phyloP scores from a whole-genome alignment of 805 yeast genomes.

The Starmerella stigmatis region DNA sequence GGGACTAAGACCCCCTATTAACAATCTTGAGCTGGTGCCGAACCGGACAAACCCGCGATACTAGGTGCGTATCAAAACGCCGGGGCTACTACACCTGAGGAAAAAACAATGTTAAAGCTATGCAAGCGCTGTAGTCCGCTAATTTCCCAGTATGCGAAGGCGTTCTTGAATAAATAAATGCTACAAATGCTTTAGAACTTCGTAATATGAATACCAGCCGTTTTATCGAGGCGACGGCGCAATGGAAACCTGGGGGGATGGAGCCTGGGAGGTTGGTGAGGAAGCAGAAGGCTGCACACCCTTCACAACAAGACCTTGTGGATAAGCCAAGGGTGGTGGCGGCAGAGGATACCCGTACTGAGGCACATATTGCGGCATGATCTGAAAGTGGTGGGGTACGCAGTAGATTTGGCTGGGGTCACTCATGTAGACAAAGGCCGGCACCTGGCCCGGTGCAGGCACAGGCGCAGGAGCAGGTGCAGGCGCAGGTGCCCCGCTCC shows the following conservation, averaged over 20 bases:
- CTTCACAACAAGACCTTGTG: background rate
- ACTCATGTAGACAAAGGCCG: conserved; percentile 6
- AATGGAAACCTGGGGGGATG: conserved; percentile 1
- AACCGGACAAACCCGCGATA: too few species aligned
- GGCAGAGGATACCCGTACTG: conserved; percentile 9
- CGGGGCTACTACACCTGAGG: too few species aligned
- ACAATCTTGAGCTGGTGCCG: too few species aligned
- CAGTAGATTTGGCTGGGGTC: conserved; percentile 6
- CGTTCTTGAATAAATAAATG: conserved; percentile 1
- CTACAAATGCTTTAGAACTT: background rate
- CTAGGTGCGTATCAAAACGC: too few species aligned
- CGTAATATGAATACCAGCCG: background rate
- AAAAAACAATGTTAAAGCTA: too few species aligned
- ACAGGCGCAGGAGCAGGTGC: background rate
- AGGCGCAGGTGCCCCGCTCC: too few species aligned
- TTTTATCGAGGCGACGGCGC: background rate
- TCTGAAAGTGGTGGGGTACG: conserved; percentile 9
- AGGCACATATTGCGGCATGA: conserved; percentile 14
- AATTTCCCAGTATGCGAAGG: too few species aligned
- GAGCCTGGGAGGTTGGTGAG: background rate
- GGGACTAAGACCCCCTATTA: too few species aligned
- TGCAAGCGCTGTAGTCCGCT: too few species aligned
- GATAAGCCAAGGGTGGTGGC: conserved; percentile 8
- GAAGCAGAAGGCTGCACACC: background rate
- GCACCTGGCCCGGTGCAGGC: background rate